These are phyloP conservation scores for Paulownia fortunei DNA, from an alignment of 257 asterid genomes.

Conservation along the genomic window DNA sequence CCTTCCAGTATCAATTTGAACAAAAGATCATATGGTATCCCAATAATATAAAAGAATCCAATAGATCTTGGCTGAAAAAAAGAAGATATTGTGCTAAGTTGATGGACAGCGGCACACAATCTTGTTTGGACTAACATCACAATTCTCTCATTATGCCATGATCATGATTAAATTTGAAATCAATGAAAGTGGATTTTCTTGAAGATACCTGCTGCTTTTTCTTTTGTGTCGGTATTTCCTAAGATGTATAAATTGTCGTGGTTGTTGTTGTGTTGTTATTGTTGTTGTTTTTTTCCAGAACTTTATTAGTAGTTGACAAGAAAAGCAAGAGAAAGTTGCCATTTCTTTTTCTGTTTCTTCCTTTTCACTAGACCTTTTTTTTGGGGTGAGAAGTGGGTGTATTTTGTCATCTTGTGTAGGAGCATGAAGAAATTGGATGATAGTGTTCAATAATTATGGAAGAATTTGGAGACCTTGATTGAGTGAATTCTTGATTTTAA, in stretches of 20 bases:
- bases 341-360: constrained; percentile 22
- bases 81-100: constrained; percentile 13
- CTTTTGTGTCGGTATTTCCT: constrained; percentile 27
- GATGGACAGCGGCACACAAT: constrained; percentile 20
- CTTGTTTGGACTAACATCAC: constrained; percentile 24
- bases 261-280: too few species aligned
- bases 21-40: neutral
- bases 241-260: neutral
- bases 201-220: neutral
- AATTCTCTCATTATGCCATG: constrained; percentile 4
- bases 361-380: neutral
- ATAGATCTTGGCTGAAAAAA: constrained; percentile 18
- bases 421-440: constrained; percentile 7
- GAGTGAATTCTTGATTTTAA: constrained; percentile 37
- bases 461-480: constrained; percentile 25
- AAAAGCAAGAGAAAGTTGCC: constrained; percentile 10
- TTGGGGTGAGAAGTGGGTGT: constrained; percentile 26
- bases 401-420: constrained; percentile 27
- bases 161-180: constrained; percentile 29
- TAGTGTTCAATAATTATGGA: constrained; percentile 26
- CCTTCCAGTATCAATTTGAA: too few species aligned
- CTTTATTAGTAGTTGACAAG: constrained; percentile 25
- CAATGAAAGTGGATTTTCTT: neutral
- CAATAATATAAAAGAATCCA: constrained; percentile 20
- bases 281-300: neutral